Base-by-base conservation (phyloP, 805 yeast species). In the Myxozyma geophila region DNA sequence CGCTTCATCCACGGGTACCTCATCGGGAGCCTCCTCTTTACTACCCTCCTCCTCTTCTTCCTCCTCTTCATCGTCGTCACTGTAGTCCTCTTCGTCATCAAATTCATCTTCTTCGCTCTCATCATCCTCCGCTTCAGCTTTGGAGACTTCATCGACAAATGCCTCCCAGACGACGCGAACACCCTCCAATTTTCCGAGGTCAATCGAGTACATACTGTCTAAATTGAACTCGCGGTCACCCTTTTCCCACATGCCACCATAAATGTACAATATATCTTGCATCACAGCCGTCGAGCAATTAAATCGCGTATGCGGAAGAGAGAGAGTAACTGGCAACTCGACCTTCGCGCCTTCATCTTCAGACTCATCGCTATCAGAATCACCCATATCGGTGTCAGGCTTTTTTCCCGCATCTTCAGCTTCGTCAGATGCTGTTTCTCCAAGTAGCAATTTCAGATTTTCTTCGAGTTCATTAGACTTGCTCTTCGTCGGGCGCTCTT, bases 131-230 rank as follows among this genome's bases (percentile, higher is more conserved):
- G 67, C 76, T 58, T 78, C 78, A 1, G 83, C 87, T 53, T 70
- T 75, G 72, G 82, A 79, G 72, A 87, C 72, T 71, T 82, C 78
- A 75, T 84, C 66, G 13, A 41, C 15, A 68, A 90, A 80, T 68
- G 92, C 90, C 76, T 93, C 98, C 98, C 98, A 93, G 68, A 83
- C 86, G 0, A 91, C 89, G 70, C 85, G 88, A 59, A 91, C 86
- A 15, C 98, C 98, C 73, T 93, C 97, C 56, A 92, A 77, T 72
- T 87, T 90, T 46, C 90, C 91, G 68, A 93, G 79, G 77, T 95
- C 97, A 53, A 95, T 80, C 35, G 92, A 82, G 72, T 93, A 95
- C 74, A 93, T 83, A 8, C 96, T 87, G 74, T 93, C 97, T 70
- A 95, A 81, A 48, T 85, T 83, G 74, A 82, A 89, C 74, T 93